Base-by-base conservation (phyloP, 1,284 basidiomycete species). In the Trametes hirsuta region DNA sequence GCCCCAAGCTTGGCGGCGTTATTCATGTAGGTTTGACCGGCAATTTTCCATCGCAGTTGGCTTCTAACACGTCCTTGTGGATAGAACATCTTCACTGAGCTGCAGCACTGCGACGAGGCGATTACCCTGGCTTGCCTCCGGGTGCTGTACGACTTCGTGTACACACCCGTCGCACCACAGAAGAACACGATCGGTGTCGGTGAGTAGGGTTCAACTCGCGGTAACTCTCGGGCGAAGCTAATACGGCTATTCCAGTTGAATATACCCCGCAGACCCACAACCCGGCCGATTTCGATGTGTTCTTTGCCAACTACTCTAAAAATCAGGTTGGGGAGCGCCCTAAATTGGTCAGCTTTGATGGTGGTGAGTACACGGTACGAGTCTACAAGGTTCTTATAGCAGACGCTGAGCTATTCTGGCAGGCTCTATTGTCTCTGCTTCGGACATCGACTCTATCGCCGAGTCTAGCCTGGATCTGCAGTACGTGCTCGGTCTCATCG, bases 121-220 rank as follows among this genome's bases (percentile, higher is more conserved):
- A 79, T 86, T 53, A 86, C 84, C 0, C 84, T 84, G 12, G 71
- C 79, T 0, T 87, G 84, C 66, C 70, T 87, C 52, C 71, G 79
- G 46, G 74, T 75, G 3, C 67, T 86, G 35, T 87, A 86, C 69
- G 81, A 81, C 18, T 74, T 73, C 15, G 63, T 61, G 4, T 86
- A 85, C 64, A 74, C 75, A 0, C 82, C 82, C 3, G 57, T 69
- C 6, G 74, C 80, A 3, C 75, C 78, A 1, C 68, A 63, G n/a
- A 73, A 67, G 42, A 86, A 83, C 68, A 79, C 73, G 25, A 75
- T 87, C 44, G 84, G 83, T 52, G 76, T 86, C 47, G 80, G 81
- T 47, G 59, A 76, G 61, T 55, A 10, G 3, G n/a, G 9, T 18
- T 36, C 5, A 71, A 71, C 1, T 72, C 76, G 1, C 39, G 73